Evolutionary conservation across 805 yeast genomes (phyloP).

Genomic region (Zygoascus ofunaensis): DNA sequence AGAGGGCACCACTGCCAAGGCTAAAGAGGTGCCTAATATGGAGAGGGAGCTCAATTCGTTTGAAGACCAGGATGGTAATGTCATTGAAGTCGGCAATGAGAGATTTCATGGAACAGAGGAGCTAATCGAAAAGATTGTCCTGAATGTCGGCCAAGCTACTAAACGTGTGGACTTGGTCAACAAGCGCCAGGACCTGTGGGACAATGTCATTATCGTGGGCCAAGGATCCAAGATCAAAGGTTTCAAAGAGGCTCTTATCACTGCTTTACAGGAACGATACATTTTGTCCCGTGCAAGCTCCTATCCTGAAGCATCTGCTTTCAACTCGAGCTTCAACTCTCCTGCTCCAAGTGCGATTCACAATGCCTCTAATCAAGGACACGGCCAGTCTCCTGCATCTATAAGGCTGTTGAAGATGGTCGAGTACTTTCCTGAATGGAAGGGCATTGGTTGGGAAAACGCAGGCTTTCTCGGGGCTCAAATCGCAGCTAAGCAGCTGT

Average conservation of each 20-base stretch:
- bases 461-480: conserved; percentile 78
- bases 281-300: conserved; percentile 34
- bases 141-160: conserved; percentile 44
- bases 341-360: conserved; percentile 6
- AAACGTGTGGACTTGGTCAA: conserved; percentile 54
- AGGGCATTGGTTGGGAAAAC: conserved; percentile 65
- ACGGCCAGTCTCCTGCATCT: conserved; percentile 71
- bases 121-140: conserved; percentile 48
- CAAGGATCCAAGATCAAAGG: conserved; percentile 70
- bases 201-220: conserved; percentile 72
- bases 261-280: conserved; percentile 48
- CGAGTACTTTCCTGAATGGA: conserved; percentile 94
- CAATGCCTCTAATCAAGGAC: conserved; percentile 20
- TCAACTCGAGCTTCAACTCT: conserved; percentile 20
- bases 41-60: conserved; percentile 70
- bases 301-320: conserved; percentile 31
- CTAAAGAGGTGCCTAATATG: conserved; percentile 39
- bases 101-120: conserved; percentile 71
- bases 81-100: conserved; percentile 73
- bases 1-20: conserved; percentile 26
- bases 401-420: conserved; percentile 64
- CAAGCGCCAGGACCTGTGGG: conserved; percentile 76
- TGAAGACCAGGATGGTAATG: conserved; percentile 47
- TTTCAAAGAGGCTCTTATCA: conserved; percentile 58
- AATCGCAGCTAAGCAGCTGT: conserved; percentile 78